These are phyloP conservation scores for Hanseniaspora uvarum DNA, from an alignment of 1,139 yeast genomes.

Conservation along the genomic window DNA sequence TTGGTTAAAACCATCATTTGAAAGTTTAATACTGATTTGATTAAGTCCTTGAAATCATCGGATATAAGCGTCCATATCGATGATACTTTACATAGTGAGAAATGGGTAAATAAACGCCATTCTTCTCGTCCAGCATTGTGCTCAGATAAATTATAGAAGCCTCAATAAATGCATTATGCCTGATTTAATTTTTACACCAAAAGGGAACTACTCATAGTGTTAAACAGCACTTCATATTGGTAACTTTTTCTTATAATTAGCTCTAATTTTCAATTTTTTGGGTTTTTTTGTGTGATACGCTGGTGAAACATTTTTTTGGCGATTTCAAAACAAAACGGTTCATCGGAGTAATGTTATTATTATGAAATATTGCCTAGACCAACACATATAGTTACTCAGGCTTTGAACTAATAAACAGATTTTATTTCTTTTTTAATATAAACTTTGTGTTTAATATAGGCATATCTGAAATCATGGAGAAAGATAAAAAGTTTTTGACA, in stretches of 20 bases:
- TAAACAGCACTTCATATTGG: background rate
- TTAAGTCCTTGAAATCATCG: no score
- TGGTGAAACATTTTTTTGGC: background rate
- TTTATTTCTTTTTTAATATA: no score
- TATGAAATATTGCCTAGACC: background rate
- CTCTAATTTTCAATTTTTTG: background rate
- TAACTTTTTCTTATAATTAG: background rate
- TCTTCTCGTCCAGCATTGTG: no score
- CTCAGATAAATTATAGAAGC: no score
- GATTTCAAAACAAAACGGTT: background rate
- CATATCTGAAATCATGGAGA: background rate
- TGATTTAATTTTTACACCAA: no score
- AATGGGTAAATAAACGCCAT: no score
- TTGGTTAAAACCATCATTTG: no score
- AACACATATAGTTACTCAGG: background rate
- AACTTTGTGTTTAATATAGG: background rate
- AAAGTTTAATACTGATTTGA: no score
- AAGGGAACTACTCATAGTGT: no score
- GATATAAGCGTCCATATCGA: no score
- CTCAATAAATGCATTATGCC: no score
- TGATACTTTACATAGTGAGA: no score
- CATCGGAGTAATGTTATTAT: background rate
- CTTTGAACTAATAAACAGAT: background rate
- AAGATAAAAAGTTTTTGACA: background rate
- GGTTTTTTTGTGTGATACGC: conserved; percentile 8